Conservation (phyloP, 2,329 filamentous ascomycete species). For the Fusarium illudens region DNA sequence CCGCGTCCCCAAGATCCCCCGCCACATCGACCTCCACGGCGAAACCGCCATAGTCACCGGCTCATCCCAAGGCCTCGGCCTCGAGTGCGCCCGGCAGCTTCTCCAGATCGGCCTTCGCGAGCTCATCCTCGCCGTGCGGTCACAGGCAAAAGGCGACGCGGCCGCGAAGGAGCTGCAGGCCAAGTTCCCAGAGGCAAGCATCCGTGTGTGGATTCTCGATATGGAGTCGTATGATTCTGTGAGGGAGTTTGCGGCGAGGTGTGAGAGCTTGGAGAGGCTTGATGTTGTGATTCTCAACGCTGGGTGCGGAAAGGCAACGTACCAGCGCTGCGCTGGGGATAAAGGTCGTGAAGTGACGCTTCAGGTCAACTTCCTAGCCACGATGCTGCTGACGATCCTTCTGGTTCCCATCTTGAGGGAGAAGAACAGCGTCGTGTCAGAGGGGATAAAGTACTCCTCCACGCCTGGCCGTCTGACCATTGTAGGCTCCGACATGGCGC, state of each 20-base stretch:
- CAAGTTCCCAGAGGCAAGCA: slow-evolving; percentile 1
- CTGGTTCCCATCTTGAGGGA: not conserved
- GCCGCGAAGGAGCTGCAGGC: not conserved
- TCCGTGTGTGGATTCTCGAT: slow-evolving; percentile 17
- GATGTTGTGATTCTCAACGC: not conserved
- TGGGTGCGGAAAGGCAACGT: not conserved
- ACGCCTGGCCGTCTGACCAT: slow-evolving; percentile 39
- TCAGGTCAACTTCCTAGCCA: slow-evolving; percentile 5
- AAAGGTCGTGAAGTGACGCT: not conserved
- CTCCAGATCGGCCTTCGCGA: not conserved
- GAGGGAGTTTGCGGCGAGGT: not conserved
- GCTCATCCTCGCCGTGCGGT: not conserved
- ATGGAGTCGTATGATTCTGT: slow-evolving; percentile 13
- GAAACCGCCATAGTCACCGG: slow-evolving; percentile 56
- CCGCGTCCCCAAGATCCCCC: slow-evolving; percentile 19
- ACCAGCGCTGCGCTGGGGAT: not conserved
- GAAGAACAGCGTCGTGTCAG: slow-evolving; percentile 8
- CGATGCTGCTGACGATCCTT: slow-evolving; percentile 1
- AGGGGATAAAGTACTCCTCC: slow-evolving; percentile 15
- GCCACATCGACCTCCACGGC: slow-evolving; percentile 38
- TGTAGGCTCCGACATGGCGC: slow-evolving; percentile 41
- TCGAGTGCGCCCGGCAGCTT: slow-evolving; percentile 51
- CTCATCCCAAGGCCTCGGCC: slow-evolving; percentile 54
- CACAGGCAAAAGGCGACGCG: not conserved
- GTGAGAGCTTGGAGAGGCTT: not conserved